Conservation (phyloP, 2,329 filamentous ascomycete species). For the Cladosporium sphaerospermum region DNA sequence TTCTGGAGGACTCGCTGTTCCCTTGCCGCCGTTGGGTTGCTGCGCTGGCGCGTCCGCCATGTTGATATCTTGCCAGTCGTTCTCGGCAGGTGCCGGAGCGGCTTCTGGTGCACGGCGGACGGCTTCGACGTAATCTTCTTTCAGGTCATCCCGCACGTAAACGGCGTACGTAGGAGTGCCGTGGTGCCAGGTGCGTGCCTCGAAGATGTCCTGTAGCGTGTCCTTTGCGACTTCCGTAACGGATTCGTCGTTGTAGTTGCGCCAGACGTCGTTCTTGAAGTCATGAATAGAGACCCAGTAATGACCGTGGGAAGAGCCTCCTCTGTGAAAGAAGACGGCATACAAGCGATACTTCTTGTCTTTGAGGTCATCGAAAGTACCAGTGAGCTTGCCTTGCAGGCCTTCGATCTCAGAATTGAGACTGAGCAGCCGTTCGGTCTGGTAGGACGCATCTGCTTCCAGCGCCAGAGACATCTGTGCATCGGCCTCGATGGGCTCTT, state of each 20-base stretch:
- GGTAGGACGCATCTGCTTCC: constrained; percentile 39
- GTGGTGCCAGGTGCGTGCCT: constrained; percentile 53
- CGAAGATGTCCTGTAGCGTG: constrained; percentile 58
- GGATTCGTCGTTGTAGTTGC: constrained; percentile 85
- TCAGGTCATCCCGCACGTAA: constrained; percentile 66
- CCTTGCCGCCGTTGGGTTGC: neutral
- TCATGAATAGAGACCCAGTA: constrained; percentile 98
- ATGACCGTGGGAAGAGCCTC: constrained; percentile 61
- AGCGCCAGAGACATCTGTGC: constrained; percentile 37
- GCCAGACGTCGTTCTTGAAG: constrained; percentile 74
- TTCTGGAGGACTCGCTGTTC: neutral
- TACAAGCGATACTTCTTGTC: constrained; percentile 74
- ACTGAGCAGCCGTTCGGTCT: constrained; percentile 41
- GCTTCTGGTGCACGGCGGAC: constrained; percentile 28
- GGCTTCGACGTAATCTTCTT: constrained; percentile 50
- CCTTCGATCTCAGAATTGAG: constrained; percentile 37
- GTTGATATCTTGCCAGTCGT: neutral
- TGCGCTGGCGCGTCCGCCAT: neutral
- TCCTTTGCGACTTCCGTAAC: constrained; percentile 57
- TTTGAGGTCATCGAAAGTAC: constrained; percentile 58
- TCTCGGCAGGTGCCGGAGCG: neutral
- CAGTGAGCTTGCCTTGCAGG: constrained; percentile 44
- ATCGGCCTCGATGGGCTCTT: constrained; percentile 40
- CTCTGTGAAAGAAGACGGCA: constrained; percentile 87
- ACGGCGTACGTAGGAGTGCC: constrained; percentile 80